Evolutionary conservation across 2,329 filamentous ascomycete genomes (phyloP).

Genomic region (Fusarium devonianum): DNA sequence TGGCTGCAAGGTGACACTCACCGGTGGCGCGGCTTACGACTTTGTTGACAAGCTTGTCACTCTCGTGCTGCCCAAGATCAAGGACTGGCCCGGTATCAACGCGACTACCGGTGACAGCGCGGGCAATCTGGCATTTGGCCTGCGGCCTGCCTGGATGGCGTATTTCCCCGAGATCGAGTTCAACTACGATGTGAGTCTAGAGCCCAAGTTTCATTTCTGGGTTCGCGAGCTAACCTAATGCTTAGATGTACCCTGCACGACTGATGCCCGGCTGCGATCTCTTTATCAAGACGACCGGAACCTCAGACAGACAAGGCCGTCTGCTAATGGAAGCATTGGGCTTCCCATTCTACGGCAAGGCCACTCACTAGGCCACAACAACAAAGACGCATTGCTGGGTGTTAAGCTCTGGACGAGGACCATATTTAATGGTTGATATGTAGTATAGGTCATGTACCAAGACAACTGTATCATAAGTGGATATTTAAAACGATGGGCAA

Average conservation of each 20-base stretch:
- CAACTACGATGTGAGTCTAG: constrained; percentile 83
- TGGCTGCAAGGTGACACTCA: constrained; percentile 78
- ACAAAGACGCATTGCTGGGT: constrained; percentile 6
- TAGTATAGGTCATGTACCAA: constrained; percentile 47
- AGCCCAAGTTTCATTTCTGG: not conserved
- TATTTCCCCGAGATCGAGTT: constrained; percentile 94
- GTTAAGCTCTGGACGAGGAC: constrained; percentile 15
- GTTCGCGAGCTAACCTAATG: constrained; percentile 16
- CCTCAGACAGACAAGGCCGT: constrained; percentile 83
- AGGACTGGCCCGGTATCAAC: constrained; percentile 83
- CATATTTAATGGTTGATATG: constrained; percentile 37
- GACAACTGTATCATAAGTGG: constrained; percentile 46
- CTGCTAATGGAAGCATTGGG: constrained; percentile 64
- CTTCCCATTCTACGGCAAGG: constrained; percentile 80
- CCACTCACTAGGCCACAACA: constrained; percentile 49
- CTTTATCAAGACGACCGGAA: constrained; percentile 83
- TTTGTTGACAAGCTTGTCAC: constrained; percentile 91
- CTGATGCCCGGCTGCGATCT: constrained; percentile 89
- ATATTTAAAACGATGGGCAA: constrained; percentile 25
- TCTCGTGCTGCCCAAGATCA: constrained; percentile 91
- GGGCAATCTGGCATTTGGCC: constrained; percentile 86
- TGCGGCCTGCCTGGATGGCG: constrained; percentile 76
- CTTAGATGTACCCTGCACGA: constrained; percentile 65
- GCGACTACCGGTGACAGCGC: constrained; percentile 79
- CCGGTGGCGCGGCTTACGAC: constrained; percentile 83